Conservation (phyloP, 2,329 filamentous ascomycete genomes). For the Pseudocercospora fijiensis region DNA sequence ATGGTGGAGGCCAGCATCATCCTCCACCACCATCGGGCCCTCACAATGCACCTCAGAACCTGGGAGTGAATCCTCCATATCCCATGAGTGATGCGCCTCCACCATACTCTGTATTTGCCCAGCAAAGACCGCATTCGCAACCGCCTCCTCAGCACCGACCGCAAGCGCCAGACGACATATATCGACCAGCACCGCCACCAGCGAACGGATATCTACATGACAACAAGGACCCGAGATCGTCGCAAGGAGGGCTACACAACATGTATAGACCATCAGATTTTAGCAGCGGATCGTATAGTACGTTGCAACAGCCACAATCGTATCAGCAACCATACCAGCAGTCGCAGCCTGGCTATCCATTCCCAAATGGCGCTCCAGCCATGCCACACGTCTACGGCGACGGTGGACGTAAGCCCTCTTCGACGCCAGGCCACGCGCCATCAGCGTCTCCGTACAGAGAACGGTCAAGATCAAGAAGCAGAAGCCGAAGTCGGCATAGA, state of each 20-base stretch:
- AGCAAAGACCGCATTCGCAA: constrained; percentile 32
- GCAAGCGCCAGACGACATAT: constrained; percentile 23
- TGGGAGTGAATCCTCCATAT: constrained; percentile 28
- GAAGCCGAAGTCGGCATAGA: constrained; percentile 19
- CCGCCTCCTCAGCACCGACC: constrained; percentile 34
- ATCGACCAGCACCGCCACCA: constrained; percentile 27
- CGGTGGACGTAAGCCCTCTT: constrained; percentile 15
- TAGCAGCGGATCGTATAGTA: background rate
- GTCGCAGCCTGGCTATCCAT: constrained; percentile 14
- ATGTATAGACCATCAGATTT: constrained; percentile 21
- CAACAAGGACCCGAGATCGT: constrained; percentile 19
- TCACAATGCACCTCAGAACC: constrained; percentile 10
- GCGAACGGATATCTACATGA: constrained; percentile 20
- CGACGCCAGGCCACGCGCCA: constrained; percentile 22
- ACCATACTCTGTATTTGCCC: constrained; percentile 28
- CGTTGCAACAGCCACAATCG: constrained; percentile 18
- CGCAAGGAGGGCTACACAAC: constrained; percentile 12
- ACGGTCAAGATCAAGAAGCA: constrained; percentile 17
- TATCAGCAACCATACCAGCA: constrained; percentile 24
- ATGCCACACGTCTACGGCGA: constrained; percentile 21
- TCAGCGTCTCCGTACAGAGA: constrained; percentile 21
- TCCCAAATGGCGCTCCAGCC: constrained; percentile 16
- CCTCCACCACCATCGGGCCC: constrained; percentile 17
- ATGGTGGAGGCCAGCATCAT: constrained; percentile 9
- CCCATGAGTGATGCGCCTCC: constrained; percentile 34